A percentile compares a stretch with the other conserved stretches of the same genome.
These are phyloP conservation scores for Kazachstania sp. DNA, from an alignment of 1,139 yeast genomes.

Conservation along the genomic window DNA sequence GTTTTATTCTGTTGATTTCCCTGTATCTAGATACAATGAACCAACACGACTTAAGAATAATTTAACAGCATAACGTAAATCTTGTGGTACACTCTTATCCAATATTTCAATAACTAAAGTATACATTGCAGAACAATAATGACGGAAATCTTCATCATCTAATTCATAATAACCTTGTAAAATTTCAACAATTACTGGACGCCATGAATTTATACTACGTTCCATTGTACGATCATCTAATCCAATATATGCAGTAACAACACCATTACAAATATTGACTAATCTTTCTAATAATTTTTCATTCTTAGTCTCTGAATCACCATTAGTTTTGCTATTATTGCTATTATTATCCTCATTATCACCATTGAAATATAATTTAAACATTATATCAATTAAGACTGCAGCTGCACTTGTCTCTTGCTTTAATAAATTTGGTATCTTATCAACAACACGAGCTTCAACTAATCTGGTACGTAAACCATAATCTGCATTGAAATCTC, in stretches of 20 bases:
- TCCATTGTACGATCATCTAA: conserved; percentile 72
- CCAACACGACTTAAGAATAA: conserved; percentile 65
- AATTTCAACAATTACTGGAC: conserved; percentile 85
- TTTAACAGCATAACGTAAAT: conserved; percentile 60
- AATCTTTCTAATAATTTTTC: conserved; percentile 43
- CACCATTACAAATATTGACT: conserved; percentile 62
- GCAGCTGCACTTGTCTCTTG: conserved; percentile 91
- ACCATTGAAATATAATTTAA: conserved; percentile 65
- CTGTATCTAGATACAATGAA: conserved; percentile 37
- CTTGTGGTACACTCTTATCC: conserved; percentile 60
- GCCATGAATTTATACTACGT: conserved; percentile 76
- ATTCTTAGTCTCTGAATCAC: conserved; percentile 37
- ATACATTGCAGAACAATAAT: conserved; percentile 59
- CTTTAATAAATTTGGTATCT: conserved; percentile 80
- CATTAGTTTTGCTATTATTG: too few species aligned
- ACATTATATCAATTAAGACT: conserved; percentile 71
- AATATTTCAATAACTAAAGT: conserved; percentile 57
- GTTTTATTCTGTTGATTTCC: not conserved
- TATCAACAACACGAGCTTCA: conserved; percentile 88
- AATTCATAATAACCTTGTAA: conserved; percentile 73
- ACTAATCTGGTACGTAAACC: conserved; percentile 78
- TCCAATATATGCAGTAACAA: conserved; percentile 59
- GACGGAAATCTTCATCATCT: conserved; percentile 63
- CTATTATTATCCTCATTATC: conserved; percentile 30
- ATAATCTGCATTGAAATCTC: conserved; percentile 79